phyloP scores from a whole-genome alignment of 768 basidiomycete species.

The Xerocomellus intermedius region DNA sequence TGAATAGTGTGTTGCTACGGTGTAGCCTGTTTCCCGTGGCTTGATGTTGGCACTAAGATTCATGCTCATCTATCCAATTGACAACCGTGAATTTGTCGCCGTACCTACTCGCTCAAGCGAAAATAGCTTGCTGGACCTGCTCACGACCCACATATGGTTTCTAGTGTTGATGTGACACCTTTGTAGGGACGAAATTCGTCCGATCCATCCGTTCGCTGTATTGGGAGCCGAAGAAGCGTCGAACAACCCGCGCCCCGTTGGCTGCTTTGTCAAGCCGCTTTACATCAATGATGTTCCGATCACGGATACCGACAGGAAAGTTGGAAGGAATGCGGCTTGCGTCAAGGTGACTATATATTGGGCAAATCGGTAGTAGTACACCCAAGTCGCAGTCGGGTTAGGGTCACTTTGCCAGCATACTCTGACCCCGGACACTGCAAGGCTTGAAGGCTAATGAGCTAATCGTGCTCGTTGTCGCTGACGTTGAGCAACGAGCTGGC shows the following conservation, averaged over 20 bases:
- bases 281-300: too few species aligned
- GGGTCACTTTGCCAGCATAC: background rate
- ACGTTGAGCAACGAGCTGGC: conserved; percentile 8
- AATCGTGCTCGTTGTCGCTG: background rate
- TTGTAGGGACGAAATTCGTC: too few species aligned
- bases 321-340: too few species aligned
- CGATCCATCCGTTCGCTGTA: too few species aligned
- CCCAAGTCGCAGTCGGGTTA: background rate
- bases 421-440: conserved; percentile 25
- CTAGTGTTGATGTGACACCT: too few species aligned
- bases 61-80: conserved; percentile 5
- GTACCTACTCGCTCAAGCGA: background rate
- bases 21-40: background rate
- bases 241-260: too few species aligned
- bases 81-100: conserved; percentile 1
- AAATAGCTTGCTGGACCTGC: background rate
- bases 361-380: too few species aligned
- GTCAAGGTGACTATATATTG: too few species aligned
- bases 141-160: too few species aligned
- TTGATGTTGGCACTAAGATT: background rate
- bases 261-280: too few species aligned
- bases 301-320: too few species aligned
- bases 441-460: background rate
- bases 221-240: too few species aligned
- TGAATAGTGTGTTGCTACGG: background rate